Evolutionary conservation across 192 early-diverging fungal genomes (phyloP).

Genomic region (Podila verticillata): DNA sequence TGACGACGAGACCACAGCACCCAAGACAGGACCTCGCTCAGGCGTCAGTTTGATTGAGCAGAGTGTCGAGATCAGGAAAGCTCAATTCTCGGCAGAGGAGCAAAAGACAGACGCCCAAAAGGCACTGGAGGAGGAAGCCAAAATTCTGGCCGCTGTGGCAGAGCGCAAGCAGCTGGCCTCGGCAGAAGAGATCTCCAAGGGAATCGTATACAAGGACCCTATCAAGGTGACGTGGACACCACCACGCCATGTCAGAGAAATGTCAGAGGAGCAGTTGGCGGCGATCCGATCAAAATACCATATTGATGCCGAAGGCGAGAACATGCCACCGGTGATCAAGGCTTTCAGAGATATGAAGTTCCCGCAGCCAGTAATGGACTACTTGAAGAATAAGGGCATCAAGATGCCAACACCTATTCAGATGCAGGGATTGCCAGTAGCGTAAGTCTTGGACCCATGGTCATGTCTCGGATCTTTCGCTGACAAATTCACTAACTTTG

Average conservation of each 20-base stretch:
- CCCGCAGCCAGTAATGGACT: constrained; percentile 78
- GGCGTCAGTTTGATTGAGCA: constrained; percentile 87
- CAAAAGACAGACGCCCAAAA: constrained; percentile 83
- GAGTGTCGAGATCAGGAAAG: constrained; percentile 75
- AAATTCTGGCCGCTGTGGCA: constrained; percentile 85
- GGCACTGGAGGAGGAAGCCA: constrained; percentile 82
- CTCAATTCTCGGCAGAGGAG: constrained; percentile 39
- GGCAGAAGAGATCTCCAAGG: constrained; percentile 87
- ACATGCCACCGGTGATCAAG: constrained; percentile 85
- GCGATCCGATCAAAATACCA: constrained; percentile 83
- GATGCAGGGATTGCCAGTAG: constrained; percentile 95
- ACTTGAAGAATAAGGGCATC: constrained; percentile 85
- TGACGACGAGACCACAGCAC: constrained; percentile 48
- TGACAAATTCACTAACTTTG: too few relatives aligned
- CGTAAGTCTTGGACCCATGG: constrained; percentile 46
- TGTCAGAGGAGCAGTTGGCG: constrained; percentile 60
- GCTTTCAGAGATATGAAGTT: constrained; percentile 89
- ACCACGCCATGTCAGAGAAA: constrained; percentile 73
- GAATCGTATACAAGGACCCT: constrained; percentile 86
- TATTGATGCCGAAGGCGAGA: constrained; percentile 89
- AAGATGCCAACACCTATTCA: constrained; percentile 95
- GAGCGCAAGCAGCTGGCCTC: constrained; percentile 83
- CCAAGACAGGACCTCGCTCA: constrained; percentile 65
- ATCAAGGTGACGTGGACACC: constrained; percentile 89
- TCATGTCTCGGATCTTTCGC: constrained; percentile 1